Percentiles rank a stretch among this genome's conserved stretches.
Conservation (phyloP, 1,139 yeast genomes). For the Debaryomyces robertsiae region DNA sequence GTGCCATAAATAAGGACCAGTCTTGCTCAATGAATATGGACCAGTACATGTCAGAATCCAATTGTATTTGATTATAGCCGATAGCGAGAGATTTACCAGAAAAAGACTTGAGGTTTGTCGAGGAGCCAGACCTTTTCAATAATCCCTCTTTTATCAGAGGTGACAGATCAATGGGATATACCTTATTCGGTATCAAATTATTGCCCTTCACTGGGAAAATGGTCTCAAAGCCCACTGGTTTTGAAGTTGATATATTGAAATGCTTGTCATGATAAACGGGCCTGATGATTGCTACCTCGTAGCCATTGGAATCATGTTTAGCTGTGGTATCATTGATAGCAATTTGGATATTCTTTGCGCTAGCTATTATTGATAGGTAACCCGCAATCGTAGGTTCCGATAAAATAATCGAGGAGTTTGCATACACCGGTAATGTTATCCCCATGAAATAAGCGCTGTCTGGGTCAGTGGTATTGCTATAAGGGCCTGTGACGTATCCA, state of each 20-base stretch:
- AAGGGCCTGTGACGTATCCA: constrained; percentile 63
- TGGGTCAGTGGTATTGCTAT: constrained; percentile 38
- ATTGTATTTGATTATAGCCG: constrained; percentile 64
- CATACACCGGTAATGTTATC: constrained; percentile 67
- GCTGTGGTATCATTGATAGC: constrained; percentile 52
- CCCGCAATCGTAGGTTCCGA: constrained; percentile 66
- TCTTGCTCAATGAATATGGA: constrained; percentile 73
- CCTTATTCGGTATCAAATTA: constrained; percentile 23
- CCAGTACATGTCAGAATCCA: constrained; percentile 62
- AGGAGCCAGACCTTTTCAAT: constrained; percentile 47
- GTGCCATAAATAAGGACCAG: constrained; percentile 59
- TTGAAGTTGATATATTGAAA: constrained; percentile 8
- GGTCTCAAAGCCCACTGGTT: constrained; percentile 36
- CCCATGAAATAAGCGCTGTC: constrained; percentile 51
- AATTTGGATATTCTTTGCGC: constrained; percentile 53
- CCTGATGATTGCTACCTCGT: constrained; percentile 35
- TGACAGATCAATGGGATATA: constrained; percentile 32
- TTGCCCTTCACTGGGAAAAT: constrained; percentile 32
- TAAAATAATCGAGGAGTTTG: constrained; percentile 71
- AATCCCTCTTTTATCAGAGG: constrained; percentile 47
- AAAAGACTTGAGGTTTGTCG: constrained; percentile 46
- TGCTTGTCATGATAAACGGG: constrained; percentile 28
- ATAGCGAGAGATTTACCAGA: constrained; percentile 56
- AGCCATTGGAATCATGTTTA: constrained; percentile 23
- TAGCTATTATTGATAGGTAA: constrained; percentile 65